These are phyloP conservation scores for Andrographis paniculata DNA, from an alignment of 305 asterid genomes.

Conservation along the genomic window DNA sequence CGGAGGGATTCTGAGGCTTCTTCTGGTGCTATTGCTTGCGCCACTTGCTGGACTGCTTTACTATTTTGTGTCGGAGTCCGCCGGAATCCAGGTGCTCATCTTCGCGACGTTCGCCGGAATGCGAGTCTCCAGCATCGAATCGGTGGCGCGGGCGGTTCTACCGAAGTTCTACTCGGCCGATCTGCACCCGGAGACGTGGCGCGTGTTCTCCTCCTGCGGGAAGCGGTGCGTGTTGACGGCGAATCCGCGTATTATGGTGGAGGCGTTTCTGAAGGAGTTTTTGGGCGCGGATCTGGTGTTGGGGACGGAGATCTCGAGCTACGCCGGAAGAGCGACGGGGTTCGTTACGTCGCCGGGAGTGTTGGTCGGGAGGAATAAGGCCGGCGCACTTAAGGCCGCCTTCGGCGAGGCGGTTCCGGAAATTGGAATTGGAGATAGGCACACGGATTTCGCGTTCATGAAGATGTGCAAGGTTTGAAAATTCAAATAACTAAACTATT, in stretches of 20 bases:
- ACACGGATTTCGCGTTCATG: slow-evolving; percentile 57
- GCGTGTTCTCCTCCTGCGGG: slow-evolving; percentile 59
- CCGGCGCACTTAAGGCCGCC: slow-evolving; percentile 24
- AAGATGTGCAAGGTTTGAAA: slow-evolving; percentile 45
- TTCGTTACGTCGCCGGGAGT: slow-evolving; percentile 26
- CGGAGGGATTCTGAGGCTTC: slow-evolving; percentile 48
- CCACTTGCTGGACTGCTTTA: slow-evolving; percentile 52
- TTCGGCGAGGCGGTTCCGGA: slow-evolving; percentile 27
- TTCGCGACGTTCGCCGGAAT: slow-evolving; percentile 47
- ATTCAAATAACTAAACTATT: neutral
- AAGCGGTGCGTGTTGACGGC: slow-evolving; percentile 46
- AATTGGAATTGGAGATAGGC: slow-evolving; percentile 49
- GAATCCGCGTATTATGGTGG: slow-evolving; percentile 37
- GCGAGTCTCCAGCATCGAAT: slow-evolving; percentile 39
- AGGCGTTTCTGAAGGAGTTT: slow-evolving; percentile 29
- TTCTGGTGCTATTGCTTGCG: slow-evolving; percentile 36
- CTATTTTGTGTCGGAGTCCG: slow-evolving; percentile 47
- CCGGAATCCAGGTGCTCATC: slow-evolving; percentile 45
- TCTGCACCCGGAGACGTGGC: slow-evolving; percentile 59
- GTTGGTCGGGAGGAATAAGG: slow-evolving; percentile 49
- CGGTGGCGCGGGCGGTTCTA: slow-evolving; percentile 56
- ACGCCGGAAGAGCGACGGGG: slow-evolving; percentile 32
- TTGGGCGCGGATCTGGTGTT: slow-evolving; percentile 35
- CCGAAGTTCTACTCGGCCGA: slow-evolving; percentile 53
- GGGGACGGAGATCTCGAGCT: slow-evolving; percentile 28